phyloP scores from a whole-genome alignment of 2,329 filamentous ascomycete species.

The Knoxdaviesia proteae region DNA sequence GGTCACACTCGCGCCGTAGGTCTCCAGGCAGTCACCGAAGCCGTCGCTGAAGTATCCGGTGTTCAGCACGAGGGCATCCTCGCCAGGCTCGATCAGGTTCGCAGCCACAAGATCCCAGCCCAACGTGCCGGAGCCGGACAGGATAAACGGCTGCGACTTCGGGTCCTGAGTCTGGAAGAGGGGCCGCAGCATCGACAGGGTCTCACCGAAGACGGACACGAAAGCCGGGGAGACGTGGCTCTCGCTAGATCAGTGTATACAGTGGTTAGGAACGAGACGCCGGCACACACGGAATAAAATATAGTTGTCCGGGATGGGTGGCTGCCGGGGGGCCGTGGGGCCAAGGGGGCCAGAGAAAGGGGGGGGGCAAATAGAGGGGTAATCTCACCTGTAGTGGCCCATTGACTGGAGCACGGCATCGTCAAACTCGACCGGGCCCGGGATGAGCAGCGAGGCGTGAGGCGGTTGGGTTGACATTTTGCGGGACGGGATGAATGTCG shows the following conservation, averaged over 20 bases:
- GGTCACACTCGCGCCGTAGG: constrained; percentile 77
- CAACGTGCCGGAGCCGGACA: constrained; percentile 85
- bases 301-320: no score
- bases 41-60: constrained; percentile 95
- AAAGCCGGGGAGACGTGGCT: constrained; percentile 83
- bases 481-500: no score
- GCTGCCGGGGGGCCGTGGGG: no score
- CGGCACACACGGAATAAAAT: no score
- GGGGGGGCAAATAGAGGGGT: neutral
- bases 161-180: constrained; percentile 82
- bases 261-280: no score
- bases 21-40: constrained; percentile 78
- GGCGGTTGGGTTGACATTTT: constrained; percentile 39
- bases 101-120: constrained; percentile 95
- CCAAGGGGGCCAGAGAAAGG: neutral
- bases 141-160: constrained; percentile 70
- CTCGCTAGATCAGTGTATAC: constrained; percentile 36
- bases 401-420: constrained; percentile 90
- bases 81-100: constrained; percentile 75
- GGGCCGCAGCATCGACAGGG: constrained; percentile 68
- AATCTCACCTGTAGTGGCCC: constrained; percentile 67
- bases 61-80: constrained; percentile 81
- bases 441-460: constrained; percentile 69
- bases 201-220: constrained; percentile 78
- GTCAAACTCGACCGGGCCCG: constrained; percentile 93